These are phyloP conservation scores for Chlamydomonas sphaeroides DNA, from an alignment of 139 green algal species.

Conservation along the genomic window DNA sequence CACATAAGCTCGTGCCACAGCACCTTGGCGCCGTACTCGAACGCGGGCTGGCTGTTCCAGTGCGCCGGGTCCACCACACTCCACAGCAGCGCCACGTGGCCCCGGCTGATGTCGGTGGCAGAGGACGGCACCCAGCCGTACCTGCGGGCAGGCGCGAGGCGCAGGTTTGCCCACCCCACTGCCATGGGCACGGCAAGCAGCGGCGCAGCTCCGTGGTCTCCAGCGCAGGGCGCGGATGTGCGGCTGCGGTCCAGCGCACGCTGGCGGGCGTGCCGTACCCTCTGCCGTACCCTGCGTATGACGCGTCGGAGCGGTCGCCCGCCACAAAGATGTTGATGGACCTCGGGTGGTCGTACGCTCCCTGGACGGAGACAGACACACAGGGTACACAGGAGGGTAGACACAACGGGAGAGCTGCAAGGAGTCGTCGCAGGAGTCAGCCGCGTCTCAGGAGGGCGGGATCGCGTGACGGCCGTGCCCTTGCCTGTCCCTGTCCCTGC, in stretches of 20 bases:
- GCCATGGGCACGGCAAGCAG: too few relatives aligned
- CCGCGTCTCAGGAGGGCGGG: too few relatives aligned
- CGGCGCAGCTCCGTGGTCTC: too few relatives aligned
- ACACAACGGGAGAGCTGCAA: too few relatives aligned
- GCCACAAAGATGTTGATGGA: conserved; percentile 37
- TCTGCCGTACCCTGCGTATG: conserved; percentile 28
- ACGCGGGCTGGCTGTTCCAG: conserved; percentile 22
- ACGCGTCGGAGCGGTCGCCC: conserved; percentile 10
- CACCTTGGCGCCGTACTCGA: conserved; percentile 38
- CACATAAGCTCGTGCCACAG: conserved; percentile 44
- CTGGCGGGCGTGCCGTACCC: too few relatives aligned
- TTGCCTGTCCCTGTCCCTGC: too few relatives aligned
- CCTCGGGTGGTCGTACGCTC: conserved; percentile 3
- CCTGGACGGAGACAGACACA: not conserved
- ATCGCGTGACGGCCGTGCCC: too few relatives aligned
- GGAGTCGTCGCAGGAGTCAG: too few relatives aligned
- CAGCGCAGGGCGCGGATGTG: too few relatives aligned
- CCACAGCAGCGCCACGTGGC: conserved; percentile 31
- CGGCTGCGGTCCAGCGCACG: too few relatives aligned
- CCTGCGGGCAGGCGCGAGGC: not conserved
- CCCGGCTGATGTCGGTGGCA: not conserved
- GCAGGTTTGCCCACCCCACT: too few relatives aligned
- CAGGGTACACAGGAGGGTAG: too few relatives aligned
- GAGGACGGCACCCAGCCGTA: conserved; percentile 38
- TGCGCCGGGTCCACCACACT: conserved; percentile 2